phyloP scores from a whole-genome alignment of 106 monocot species.

The Apostasia ramifera region DNA sequence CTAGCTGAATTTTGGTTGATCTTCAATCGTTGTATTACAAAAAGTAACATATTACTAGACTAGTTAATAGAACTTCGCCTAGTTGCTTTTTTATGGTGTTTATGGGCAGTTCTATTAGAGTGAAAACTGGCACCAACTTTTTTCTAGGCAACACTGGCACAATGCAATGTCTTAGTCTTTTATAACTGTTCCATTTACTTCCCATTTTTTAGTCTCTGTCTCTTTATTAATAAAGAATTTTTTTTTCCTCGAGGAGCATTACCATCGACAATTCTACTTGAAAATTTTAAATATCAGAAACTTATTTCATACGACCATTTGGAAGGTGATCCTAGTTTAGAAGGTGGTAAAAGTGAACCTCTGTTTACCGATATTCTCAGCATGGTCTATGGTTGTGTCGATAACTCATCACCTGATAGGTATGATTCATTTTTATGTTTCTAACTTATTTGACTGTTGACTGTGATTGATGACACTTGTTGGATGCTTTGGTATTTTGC shows the following conservation, averaged over 20 bases:
- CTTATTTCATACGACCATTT: slow-evolving; percentile 98
- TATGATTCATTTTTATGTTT: slow-evolving; percentile 14
- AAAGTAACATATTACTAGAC: no score
- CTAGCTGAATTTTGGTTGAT: no score
- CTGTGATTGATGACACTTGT: slow-evolving; percentile 1
- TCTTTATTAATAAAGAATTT: no score
- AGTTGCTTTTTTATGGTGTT: no score
- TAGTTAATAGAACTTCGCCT: no score
- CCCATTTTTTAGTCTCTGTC: not conserved
- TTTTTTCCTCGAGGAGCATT: no score
- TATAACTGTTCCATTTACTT: not conserved
- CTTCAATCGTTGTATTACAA: no score
- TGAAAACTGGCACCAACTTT: no score
- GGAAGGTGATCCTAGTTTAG: slow-evolving; percentile 94
- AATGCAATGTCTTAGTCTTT: not conserved
- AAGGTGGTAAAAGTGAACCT: slow-evolving; percentile 65
- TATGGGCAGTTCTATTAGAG: no score
- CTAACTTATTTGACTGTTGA: slow-evolving; percentile 5
- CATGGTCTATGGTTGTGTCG: slow-evolving; percentile 84
- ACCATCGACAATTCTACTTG: slow-evolving; percentile 4
- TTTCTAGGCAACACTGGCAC: not conserved
- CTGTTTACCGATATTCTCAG: slow-evolving; percentile 79
- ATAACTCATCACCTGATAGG: slow-evolving; percentile 90
- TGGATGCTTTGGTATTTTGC: slow-evolving; percentile 17
- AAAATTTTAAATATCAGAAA: slow-evolving; percentile 50